A percentile compares a stretch with the other conserved stretches of the same genome.
phyloP scores from a whole-genome alignment of 345 rosid genomes.

The Ceriops zippeliana region DNA sequence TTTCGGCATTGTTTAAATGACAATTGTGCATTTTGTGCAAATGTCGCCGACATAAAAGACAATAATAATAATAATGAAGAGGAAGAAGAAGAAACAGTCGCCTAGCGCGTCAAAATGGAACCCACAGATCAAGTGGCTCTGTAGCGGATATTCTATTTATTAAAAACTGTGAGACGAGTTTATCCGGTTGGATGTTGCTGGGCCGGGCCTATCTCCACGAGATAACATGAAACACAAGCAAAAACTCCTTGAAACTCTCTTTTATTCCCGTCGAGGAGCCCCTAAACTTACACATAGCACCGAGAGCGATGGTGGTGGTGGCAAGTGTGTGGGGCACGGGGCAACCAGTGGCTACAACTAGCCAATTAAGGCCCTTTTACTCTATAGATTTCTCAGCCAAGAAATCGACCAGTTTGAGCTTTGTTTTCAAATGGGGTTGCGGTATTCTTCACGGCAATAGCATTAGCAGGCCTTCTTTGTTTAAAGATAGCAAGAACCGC shows the following conservation, averaged over 20 bases:
- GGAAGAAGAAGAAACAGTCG: no score
- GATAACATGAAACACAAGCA: not conserved
- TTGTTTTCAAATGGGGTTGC: constrained; percentile 32
- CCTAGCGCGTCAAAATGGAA: not conserved
- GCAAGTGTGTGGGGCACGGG: constrained; percentile 40
- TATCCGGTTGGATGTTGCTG: no score
- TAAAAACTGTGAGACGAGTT: no score
- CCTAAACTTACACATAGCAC: not conserved
- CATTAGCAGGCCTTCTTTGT: not conserved
- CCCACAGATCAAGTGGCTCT: not conserved
- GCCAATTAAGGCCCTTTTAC: constrained; percentile 36
- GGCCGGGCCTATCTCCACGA: not conserved
- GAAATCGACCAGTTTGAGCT: constrained; percentile 29
- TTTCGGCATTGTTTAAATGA: no score
- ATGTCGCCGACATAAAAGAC: not conserved
- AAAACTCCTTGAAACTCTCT: no score
- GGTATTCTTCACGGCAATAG: not conserved
- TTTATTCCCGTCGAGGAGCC: no score
- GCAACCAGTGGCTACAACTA: constrained; percentile 30
- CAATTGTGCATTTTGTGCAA: no score
- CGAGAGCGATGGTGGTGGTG: constrained; percentile 31
- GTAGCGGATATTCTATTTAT: not conserved
- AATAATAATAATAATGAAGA: not conserved
- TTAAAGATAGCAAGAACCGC: constrained; percentile 18
- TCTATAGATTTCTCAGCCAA: constrained; percentile 31